phyloP scores from a whole-genome alignment of 148 eudicot species.

The Fagopyrum esculentum region DNA sequence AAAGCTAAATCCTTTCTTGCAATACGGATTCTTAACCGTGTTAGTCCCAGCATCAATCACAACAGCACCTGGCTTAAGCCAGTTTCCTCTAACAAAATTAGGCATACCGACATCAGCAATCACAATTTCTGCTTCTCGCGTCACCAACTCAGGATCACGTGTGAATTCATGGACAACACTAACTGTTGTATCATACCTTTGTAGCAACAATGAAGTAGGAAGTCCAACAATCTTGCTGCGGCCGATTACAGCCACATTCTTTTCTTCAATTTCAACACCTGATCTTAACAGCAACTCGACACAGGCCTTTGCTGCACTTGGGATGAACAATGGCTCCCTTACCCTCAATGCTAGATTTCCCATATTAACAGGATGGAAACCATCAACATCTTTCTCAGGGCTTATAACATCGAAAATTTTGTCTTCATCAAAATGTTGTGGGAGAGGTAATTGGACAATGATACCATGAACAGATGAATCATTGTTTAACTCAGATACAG shows the following conservation, averaged over 20 bases:
- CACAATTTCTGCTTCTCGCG: conserved; percentile 45
- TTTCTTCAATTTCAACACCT: conserved; percentile 36
- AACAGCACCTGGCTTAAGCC: conserved; percentile 49
- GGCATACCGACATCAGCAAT: conserved; percentile 49
- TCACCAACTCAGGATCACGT: conserved; percentile 36
- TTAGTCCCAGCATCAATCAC: conserved; percentile 50
- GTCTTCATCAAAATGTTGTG: conserved; percentile 46
- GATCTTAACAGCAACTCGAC: conserved; percentile 35
- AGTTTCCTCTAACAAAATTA: conserved; percentile 46
- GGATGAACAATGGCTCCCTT: conserved; percentile 44
- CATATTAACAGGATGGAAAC: conserved; percentile 48
- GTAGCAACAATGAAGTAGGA: conserved; percentile 44
- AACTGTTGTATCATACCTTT: conserved; percentile 54
- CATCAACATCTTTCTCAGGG: conserved; percentile 55
- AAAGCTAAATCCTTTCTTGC: conserved; percentile 27
- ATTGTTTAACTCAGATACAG: conserved; percentile 29
- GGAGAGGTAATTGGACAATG: conserved; percentile 53
- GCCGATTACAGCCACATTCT: conserved; percentile 45
- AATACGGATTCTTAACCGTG: conserved; percentile 33
- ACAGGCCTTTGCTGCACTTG: conserved; percentile 50
- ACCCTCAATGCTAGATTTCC: conserved; percentile 52
- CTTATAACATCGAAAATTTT: conserved; percentile 34
- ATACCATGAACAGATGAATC: conserved; percentile 45
- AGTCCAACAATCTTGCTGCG: conserved; percentile 49
- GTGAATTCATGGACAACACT: conserved; percentile 47